These are phyloP conservation scores for Aspergillus sclerotiicarbonarius DNA, from an alignment of 495 filamentous ascomycete genomes.

Conservation along the genomic window DNA sequence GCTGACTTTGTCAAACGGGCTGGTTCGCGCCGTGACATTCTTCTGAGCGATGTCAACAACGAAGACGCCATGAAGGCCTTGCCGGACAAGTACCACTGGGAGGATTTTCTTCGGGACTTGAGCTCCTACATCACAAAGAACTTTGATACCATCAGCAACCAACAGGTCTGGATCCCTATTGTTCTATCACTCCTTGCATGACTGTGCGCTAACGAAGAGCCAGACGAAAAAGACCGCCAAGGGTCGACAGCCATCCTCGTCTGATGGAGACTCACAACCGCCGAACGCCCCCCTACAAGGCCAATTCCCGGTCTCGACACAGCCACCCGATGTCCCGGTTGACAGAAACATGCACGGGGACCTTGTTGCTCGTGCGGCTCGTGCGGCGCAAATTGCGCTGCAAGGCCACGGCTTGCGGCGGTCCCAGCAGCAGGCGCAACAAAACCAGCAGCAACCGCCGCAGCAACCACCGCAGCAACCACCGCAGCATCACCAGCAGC, in stretches of 20 bases:
- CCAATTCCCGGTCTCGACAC: constrained; percentile 45
- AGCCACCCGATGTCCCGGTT: constrained; percentile 38
- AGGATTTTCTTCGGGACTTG: constrained; percentile 72
- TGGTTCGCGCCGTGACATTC: constrained; percentile 61
- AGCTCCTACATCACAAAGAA: constrained; percentile 74
- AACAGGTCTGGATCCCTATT: constrained; percentile 36
- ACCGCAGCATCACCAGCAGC: constrained; percentile 21
- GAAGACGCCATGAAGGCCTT: constrained; percentile 60
- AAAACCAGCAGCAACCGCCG: constrained; percentile 31
- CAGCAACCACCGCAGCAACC: constrained; percentile 22
- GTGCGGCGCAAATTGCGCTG: constrained; percentile 54
- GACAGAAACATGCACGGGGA: constrained; percentile 51
- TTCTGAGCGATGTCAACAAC: constrained; percentile 61
- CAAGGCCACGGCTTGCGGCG: constrained; percentile 46
- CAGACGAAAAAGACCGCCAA: constrained; percentile 45
- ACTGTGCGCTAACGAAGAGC: constrained; percentile 20
- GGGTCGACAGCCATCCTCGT: constrained; percentile 43
- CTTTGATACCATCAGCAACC: constrained; percentile 60
- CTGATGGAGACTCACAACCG: constrained; percentile 38
- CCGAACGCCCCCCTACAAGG: constrained; percentile 42
- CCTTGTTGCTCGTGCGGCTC: constrained; percentile 52
- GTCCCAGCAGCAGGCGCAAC: constrained; percentile 40
- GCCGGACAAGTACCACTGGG: constrained; percentile 75
- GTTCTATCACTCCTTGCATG: not conserved
- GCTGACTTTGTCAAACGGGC: constrained; percentile 68